Evolutionary conservation across 2,329 filamentous ascomycete genomes (phyloP).

Genomic region (Talaromyces islandicus): DNA sequence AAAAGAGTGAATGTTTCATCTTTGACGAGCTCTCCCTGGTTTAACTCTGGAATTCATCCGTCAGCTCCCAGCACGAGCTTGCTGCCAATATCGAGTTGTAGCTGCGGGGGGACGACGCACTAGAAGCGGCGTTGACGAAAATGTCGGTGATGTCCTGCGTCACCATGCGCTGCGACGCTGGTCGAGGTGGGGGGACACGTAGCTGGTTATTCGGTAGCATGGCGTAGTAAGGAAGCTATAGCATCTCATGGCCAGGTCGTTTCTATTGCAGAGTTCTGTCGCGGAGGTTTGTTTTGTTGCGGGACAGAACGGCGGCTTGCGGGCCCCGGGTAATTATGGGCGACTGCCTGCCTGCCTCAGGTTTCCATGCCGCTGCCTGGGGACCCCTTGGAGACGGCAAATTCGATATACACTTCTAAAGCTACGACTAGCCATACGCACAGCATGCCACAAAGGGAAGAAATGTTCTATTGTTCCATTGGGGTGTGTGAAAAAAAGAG

Average conservation of each 20-base stretch:
- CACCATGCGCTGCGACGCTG: conserved; percentile 30
- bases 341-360: not conserved
- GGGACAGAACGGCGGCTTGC: not conserved
- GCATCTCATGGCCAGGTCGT: conserved; percentile 2
- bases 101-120: conserved; percentile 30
- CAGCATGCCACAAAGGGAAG: not conserved
- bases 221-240: conserved; percentile 7
- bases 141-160: conserved; percentile 51
- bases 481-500: conserved; percentile 1
- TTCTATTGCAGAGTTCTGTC: not conserved
- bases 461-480: conserved; percentile 9
- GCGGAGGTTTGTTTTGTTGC: not conserved
- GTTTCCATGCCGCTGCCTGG: not conserved
- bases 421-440: not conserved
- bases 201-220: conserved; percentile 31
- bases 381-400: not conserved
- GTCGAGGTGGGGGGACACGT: conserved; percentile 24
- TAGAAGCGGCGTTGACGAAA: conserved; percentile 47
- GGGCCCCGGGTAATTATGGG: not conserved
- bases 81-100: conserved; percentile 3
- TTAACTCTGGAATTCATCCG: conserved; percentile 51
- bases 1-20: conserved; percentile 93
- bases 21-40: conserved; percentile 79
- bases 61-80: not conserved
- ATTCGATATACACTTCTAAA: not conserved